A percentile compares a stretch with the other conserved stretches of the same genome.
phyloP scores from a whole-genome alignment of 2,329 filamentous ascomycete genomes.

The Emmonsiellopsis sp. region DNA sequence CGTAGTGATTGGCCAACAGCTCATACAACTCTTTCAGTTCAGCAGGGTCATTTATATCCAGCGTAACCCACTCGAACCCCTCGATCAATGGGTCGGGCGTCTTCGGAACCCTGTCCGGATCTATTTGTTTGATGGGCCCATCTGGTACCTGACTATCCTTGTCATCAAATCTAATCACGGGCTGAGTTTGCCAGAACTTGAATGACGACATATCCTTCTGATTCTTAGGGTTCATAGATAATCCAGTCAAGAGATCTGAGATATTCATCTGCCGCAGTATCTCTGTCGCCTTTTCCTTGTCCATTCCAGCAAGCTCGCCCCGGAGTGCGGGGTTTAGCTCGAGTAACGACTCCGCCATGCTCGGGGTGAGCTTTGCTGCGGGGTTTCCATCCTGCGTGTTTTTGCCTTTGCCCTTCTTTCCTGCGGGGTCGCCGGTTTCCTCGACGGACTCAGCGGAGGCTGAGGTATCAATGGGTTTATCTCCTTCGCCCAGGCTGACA shows the following conservation, averaged over 20 bases:
- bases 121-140: constrained; percentile 74
- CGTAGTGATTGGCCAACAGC: constrained; percentile 84
- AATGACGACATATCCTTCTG: constrained; percentile 94
- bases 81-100: constrained; percentile 65
- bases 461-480: not conserved
- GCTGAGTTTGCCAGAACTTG: constrained; percentile 98
- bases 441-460: not conserved
- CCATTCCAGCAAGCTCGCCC: constrained; percentile 62
- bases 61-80: constrained; percentile 88
- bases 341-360: constrained; percentile 31
- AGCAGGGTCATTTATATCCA: constrained; percentile 70
- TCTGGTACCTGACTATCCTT: constrained; percentile 50
- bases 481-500: not conserved
- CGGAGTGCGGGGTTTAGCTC: constrained; percentile 54
- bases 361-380: constrained; percentile 25
- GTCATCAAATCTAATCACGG: constrained; percentile 70
- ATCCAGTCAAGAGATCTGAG: constrained; percentile 39
- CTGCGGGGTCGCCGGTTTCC: constrained; percentile 1
- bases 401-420: constrained; percentile 12
- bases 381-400: constrained; percentile 18
- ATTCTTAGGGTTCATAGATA: constrained; percentile 71
- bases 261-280: constrained; percentile 41
- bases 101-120: constrained; percentile 67
- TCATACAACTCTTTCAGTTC: constrained; percentile 87
- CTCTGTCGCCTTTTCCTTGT: constrained; percentile 48